These are phyloP conservation scores for Kuraishia floccosa DNA, from an alignment of 805 yeast genomes.

Conservation along the genomic window DNA sequence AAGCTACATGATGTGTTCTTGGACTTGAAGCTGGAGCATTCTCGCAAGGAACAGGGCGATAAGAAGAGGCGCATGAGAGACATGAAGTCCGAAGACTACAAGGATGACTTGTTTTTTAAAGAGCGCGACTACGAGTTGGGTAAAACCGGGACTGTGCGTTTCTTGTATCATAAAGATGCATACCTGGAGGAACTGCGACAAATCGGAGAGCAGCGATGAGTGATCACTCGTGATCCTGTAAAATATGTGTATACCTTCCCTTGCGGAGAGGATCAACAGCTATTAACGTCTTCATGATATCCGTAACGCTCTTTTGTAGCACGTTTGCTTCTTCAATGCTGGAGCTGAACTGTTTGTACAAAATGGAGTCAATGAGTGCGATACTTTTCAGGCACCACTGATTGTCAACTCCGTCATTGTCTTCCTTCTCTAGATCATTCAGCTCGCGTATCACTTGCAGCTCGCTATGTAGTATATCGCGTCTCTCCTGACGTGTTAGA, in stretches of 20 bases:
- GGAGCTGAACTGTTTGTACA: constrained; percentile 3
- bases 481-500: constrained; percentile 18
- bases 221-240: neutral
- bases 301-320: constrained; percentile 18
- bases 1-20: constrained; percentile 2
- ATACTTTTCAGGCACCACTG: constrained; percentile 68
- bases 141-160: constrained; percentile 18
- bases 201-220: constrained; percentile 3
- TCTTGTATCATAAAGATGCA: constrained; percentile 16
- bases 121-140: constrained; percentile 17
- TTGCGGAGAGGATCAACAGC: constrained; percentile 54
- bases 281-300: constrained; percentile 29
- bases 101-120: constrained; percentile 16
- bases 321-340: constrained; percentile 7
- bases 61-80: neutral
- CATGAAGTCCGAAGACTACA: neutral
- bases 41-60: neutral
- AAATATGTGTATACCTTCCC: constrained; percentile 34
- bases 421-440: constrained; percentile 63
- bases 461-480: constrained; percentile 30
- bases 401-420: constrained; percentile 45
- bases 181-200: constrained; percentile 13
- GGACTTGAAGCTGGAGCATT: constrained; percentile 1
- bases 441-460: constrained; percentile 44
- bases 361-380: constrained; percentile 29